Evolutionary conservation across 345 rosid genomes (phyloP).

Genomic region (Salix exigua): DNA sequence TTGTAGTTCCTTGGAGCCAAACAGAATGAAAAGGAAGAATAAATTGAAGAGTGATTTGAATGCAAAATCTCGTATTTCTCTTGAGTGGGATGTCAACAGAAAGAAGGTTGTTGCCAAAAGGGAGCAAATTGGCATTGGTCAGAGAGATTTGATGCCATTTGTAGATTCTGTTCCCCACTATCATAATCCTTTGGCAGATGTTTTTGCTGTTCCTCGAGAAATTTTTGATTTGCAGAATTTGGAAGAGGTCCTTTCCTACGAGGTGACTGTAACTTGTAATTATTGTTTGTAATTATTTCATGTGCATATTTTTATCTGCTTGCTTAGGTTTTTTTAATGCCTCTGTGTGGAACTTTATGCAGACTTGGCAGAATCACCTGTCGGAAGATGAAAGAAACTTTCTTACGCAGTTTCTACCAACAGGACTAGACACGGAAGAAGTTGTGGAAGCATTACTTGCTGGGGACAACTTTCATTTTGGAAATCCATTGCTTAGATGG

Average conservation of each 20-base stretch:
- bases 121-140: constrained; percentile 76
- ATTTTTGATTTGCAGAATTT: constrained; percentile 67
- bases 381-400: constrained; percentile 63
- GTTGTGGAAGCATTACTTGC: constrained; percentile 56
- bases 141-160: constrained; percentile 64
- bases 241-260: constrained; percentile 59
- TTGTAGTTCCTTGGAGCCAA: constrained; percentile 49
- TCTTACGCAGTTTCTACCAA: constrained; percentile 83
- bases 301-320: constrained; percentile 4
- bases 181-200: constrained; percentile 55
- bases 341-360: constrained; percentile 16
- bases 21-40: constrained; percentile 65
- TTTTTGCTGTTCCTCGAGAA: constrained; percentile 57
- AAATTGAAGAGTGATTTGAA: constrained; percentile 44
- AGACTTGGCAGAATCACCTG: constrained; percentile 72
- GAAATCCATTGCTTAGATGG: constrained; percentile 80
- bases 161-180: constrained; percentile 35
- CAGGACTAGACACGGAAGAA: constrained; percentile 48
- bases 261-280: constrained; percentile 44
- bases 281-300: constrained; percentile 4
- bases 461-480: constrained; percentile 78
- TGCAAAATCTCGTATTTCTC: constrained; percentile 62
- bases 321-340: constrained; percentile 3
- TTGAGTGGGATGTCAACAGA: constrained; percentile 70
- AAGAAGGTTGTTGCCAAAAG: constrained; percentile 69